A percentile compares a stretch with the other conserved stretches of the same genome.
Conservation (phyloP, 2,329 filamentous ascomycete genomes). For the Rhexocercosporidium sp. region DNA sequence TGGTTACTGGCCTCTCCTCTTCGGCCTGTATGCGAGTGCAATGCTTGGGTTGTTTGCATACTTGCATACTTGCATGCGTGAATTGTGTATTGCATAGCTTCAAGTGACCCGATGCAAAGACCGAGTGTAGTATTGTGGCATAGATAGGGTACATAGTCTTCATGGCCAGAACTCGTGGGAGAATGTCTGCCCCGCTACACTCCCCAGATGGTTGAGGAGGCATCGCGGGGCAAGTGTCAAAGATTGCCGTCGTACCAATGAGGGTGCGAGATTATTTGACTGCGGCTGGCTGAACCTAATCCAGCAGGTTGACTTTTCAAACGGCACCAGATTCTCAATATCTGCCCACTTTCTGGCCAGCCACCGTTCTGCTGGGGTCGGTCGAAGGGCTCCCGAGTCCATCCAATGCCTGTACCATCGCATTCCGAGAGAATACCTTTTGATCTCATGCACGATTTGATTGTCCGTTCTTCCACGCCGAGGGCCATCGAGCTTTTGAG, state of each 20-base stretch:
- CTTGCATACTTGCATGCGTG: too few species aligned
- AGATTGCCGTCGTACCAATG: background rate
- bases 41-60: too few species aligned
- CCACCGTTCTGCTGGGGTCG: background rate
- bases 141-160: background rate
- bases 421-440: background rate
- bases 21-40: too few species aligned
- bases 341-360: conserved; percentile 8
- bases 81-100: too few species aligned
- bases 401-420: background rate
- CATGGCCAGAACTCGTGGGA: background rate
- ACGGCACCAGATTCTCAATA: background rate
- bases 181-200: background rate
- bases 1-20: too few species aligned
- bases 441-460: background rate
- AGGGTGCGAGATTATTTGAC: background rate
- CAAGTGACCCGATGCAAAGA: background rate
- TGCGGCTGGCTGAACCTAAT: too few species aligned
- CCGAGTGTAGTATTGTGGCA: background rate
- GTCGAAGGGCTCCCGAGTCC: conserved; percentile 3
- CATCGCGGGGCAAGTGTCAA: background rate
- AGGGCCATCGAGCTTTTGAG: background rate
- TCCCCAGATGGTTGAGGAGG: background rate
- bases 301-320: background rate
- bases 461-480: background rate